Base-by-base conservation (phyloP, 352 stramenopile genomes). In the Pythium sp. region DNA sequence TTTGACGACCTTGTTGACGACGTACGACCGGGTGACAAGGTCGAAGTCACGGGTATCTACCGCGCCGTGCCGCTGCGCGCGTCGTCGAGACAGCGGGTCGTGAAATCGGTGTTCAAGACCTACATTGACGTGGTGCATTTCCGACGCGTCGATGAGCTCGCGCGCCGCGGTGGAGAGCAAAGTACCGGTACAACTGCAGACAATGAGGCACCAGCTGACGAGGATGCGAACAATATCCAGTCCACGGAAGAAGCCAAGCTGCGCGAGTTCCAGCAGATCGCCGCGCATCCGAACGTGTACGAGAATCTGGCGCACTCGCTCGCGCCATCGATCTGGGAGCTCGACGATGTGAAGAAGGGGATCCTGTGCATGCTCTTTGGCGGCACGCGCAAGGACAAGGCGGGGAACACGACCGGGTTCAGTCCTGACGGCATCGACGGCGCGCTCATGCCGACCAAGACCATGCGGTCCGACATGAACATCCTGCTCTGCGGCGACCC, bases 51-150 rank as follows among this genome's bases (percentile, higher is more conserved):
- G 3, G 98, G 97, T 12, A 98, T 99, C 69, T 99, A 99, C 65
- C 88, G 97, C 12, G 98, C 98, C 14, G 93, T 99, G 62, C 92
- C 97, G 2, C 89, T 98, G 69, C 89, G 97, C 15, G 86, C 97
- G 0, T 98, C 98, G 69, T 97, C 95, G 0, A 94, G 95, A 24
- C 91, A 98, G 62, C 92, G 95, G 15, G 97, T 98, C 20, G 84
- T 99, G 18, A 97, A 97, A 63, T 98, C 89, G 30, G 94, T 99
- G 2, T 99, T 99, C 81, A 98, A 98, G 67, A 99, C 97, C 6
- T 99, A 99, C 73, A 85, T 99, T 6, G 98, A 99, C 76, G 97
- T 99, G 18, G 91, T 99, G 34, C 98, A 99, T 78, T 99, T 99
- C 82, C 83, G 93, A 24, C 88, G 86, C n/a, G 89, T 98, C 26